Percentiles rank a stretch among this genome's conserved stretches.
phyloP scores from a whole-genome alignment of 805 yeast species.

The Candida incommunis region DNA sequence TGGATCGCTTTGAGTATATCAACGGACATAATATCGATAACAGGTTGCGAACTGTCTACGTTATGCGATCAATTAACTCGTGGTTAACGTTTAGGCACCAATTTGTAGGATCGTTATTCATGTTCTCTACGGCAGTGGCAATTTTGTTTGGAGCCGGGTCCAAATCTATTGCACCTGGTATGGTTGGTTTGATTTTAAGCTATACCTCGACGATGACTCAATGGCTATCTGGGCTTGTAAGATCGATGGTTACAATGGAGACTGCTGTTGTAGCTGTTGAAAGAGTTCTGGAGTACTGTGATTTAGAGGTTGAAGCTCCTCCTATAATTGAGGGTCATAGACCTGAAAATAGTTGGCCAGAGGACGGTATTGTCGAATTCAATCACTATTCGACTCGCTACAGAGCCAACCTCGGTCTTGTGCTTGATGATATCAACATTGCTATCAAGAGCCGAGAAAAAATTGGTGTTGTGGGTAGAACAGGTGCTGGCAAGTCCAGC shows the following conservation, averaged over 20 bases:
- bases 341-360: constrained; percentile 52
- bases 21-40: constrained; percentile 51
- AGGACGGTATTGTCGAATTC: constrained; percentile 50
- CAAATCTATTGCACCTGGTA: constrained; percentile 66
- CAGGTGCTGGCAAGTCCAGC: constrained; percentile 95
- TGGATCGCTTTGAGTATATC: constrained; percentile 42
- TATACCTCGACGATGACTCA: constrained; percentile 77
- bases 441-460: constrained; percentile 59
- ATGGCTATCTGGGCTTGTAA: constrained; percentile 73
- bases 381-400: constrained; percentile 66
- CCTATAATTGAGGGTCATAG: constrained; percentile 45
- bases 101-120: constrained; percentile 68
- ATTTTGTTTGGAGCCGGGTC: constrained; percentile 41
- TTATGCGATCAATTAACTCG: constrained; percentile 76
- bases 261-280: constrained; percentile 84
- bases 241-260: constrained; percentile 87
- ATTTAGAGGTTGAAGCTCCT: constrained; percentile 73
- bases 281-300: constrained; percentile 37
- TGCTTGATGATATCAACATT: constrained; percentile 66
- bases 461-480: constrained; percentile 88
- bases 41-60: constrained; percentile 86
- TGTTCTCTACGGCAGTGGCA: constrained; percentile 63
- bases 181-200: constrained; percentile 78
- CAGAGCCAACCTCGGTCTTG: constrained; percentile 72
- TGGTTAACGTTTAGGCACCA: constrained; percentile 89